phyloP scores from a whole-genome alignment of 1,139 yeast genomes.

The Wickerhamomyces sp. region DNA sequence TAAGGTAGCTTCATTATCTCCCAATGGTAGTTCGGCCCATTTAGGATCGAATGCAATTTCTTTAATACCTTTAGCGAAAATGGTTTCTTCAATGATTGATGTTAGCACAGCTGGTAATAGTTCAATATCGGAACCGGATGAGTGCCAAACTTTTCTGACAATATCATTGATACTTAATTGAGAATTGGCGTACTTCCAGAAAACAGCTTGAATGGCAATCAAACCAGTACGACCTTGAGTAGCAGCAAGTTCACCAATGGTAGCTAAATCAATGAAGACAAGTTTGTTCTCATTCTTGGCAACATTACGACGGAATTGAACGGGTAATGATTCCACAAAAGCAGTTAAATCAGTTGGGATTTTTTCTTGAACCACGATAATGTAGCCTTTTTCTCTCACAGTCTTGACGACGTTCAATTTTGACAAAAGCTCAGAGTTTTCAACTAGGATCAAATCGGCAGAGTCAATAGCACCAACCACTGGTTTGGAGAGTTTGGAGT shows the following conservation, averaged over 20 bases:
- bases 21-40: conserved; percentile 23
- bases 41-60: conserved; percentile 37
- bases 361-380: conserved; percentile 39
- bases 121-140: conserved; percentile 80
- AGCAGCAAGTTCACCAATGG: conserved; percentile 56
- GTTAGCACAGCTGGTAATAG: conserved; percentile 79
- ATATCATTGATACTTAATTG: conserved; percentile 55
- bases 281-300: conserved; percentile 50
- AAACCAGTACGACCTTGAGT: conserved; percentile 74
- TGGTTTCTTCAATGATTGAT: conserved; percentile 48
- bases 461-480: conserved; percentile 21
- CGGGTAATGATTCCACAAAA: conserved; percentile 49
- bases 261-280: conserved; percentile 50
- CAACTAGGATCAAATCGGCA: conserved; percentile 56
- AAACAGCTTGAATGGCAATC: conserved; percentile 72
- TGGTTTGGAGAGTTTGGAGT: conserved; percentile 22
- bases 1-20: conserved; percentile 28
- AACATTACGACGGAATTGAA: conserved; percentile 48
- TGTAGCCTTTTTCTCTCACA: conserved; percentile 50
- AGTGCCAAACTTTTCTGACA: conserved; percentile 75
- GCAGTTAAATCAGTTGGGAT: conserved; percentile 24
- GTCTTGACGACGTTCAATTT: conserved; percentile 59
- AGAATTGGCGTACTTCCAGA: conserved; percentile 72
- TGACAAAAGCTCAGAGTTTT: conserved; percentile 48
- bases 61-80: conserved; percentile 46